Evolutionary conservation across 345 rosid genomes (phyloP).

Genomic region (Euphorbia lathyris): DNA sequence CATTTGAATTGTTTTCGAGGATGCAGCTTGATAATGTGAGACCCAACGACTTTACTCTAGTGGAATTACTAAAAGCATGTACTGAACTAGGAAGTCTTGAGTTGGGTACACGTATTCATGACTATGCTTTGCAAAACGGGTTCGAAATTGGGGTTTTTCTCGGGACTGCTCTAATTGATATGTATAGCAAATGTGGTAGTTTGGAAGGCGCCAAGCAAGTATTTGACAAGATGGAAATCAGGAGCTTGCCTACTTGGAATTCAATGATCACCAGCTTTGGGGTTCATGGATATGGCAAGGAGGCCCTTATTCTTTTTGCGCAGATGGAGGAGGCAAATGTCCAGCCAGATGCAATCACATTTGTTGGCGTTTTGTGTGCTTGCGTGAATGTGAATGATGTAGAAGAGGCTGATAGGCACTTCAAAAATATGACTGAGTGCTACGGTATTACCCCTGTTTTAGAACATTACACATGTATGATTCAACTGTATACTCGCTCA

Average conservation of each 20-base stretch:
- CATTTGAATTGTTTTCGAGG: slow-evolving; percentile 49
- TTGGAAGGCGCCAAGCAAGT: slow-evolving; percentile 56
- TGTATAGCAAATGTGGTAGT: slow-evolving; percentile 59
- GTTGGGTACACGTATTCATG: slow-evolving; percentile 64
- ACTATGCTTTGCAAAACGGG: slow-evolving; percentile 49
- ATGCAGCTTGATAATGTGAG: slow-evolving; percentile 51
- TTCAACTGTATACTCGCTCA: slow-evolving; percentile 50
- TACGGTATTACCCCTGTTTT: slow-evolving; percentile 47
- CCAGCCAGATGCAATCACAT: slow-evolving; percentile 67
- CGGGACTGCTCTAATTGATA: slow-evolving; percentile 66
- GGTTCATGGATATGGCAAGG: slow-evolving; percentile 66
- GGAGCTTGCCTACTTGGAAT: slow-evolving; percentile 71
- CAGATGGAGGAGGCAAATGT: slow-evolving; percentile 45
- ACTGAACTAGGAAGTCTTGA: slow-evolving; percentile 52
- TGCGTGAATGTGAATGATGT: slow-evolving; percentile 52
- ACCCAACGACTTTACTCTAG: slow-evolving; percentile 67
- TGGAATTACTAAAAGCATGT: slow-evolving; percentile 54
- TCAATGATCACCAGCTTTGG: slow-evolving; percentile 80
- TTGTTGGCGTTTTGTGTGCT: slow-evolving; percentile 67
- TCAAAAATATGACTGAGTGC: slow-evolving; percentile 41
- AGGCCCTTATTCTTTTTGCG: slow-evolving; percentile 55
- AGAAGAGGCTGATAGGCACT: slow-evolving; percentile 43
- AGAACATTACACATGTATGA: slow-evolving; percentile 61
- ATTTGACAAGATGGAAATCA: slow-evolving; percentile 45
- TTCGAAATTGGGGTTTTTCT: slow-evolving; percentile 51